Evolutionary conservation across 2,329 filamentous ascomycete genomes (phyloP), one percentile per base, ranked within the genome.

Genomic region (Colletotrichum australisinense): DNA sequence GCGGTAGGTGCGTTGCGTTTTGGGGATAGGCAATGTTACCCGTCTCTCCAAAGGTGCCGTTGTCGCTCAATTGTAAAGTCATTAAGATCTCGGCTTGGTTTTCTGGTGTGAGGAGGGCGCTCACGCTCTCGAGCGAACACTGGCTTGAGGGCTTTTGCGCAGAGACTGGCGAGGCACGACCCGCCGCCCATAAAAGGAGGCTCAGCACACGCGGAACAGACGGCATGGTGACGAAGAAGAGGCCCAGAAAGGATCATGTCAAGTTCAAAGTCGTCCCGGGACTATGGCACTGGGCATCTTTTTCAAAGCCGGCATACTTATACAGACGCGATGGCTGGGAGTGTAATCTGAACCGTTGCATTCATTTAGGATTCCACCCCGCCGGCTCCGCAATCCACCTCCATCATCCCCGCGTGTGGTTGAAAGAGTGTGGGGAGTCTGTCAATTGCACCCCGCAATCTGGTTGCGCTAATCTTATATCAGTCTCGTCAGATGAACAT

Each of bases 1-100:
- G 74, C 1, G 82, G 82, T 5, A 83, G 75, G 7, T 76, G 70
- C 2, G 78, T 81, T 2, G 80, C 77, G 35, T 76, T 76, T 16
- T 53, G 72, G 2, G 77, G 80, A 67, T 76, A 82, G 2, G 73
- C 74, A 2, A 79, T 58, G 55, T 81, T 76, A 22, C 59, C 56
- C 22, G 5, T 62, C 62, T 80, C 78, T 35, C 78, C 79, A 30
- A 76, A 80, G 11, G 32, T 70, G 35, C 62, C 62, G 19, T 68
- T 63, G 32, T 38, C 63, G 58, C 66, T 24, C 22, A 68, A 11
- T 11, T 32, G 24, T 8, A 12, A 11, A 30, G 66, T 32, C 32
- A 55, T 63, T 49, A 68, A 63, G n/a, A 56, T 49, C 19, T 63
- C 57, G 32, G 58, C 66, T 6, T 19, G 16, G 12, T 63, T 49